phyloP scores from a whole-genome alignment of 306 rosid genomes.

The Rosa chinensis region DNA sequence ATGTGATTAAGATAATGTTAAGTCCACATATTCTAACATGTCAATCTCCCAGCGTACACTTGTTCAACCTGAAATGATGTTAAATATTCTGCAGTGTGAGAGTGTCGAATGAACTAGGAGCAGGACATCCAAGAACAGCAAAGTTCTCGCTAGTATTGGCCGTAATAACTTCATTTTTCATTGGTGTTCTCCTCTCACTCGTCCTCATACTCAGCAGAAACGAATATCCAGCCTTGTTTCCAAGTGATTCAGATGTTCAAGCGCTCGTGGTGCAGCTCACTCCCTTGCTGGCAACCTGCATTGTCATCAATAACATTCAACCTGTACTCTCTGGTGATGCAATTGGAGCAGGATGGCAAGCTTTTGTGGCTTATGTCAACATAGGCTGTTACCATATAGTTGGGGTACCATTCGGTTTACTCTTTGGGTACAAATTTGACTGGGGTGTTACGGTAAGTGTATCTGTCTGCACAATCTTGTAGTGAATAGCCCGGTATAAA shows the following conservation, averaged over 20 bases:
- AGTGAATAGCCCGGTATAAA: neutral
- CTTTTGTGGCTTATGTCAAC: constrained; percentile 66
- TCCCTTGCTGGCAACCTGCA: constrained; percentile 63
- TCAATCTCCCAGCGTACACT: neutral
- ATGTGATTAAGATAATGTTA: too few species aligned
- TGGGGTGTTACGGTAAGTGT: constrained; percentile 53
- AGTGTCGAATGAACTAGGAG: constrained; percentile 91
- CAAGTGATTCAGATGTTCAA: constrained; percentile 47
- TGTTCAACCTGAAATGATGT: neutral
- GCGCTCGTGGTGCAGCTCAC: constrained; percentile 54
- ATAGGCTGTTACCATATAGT: constrained; percentile 64
- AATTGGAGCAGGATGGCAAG: constrained; percentile 92
- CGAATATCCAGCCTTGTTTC: constrained; percentile 54
- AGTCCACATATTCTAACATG: too few species aligned
- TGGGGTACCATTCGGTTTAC: constrained; percentile 75
- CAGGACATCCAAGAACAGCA: constrained; percentile 80
- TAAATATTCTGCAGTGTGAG: constrained; percentile 58
- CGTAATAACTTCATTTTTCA: constrained; percentile 36
- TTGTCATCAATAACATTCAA: constrained; percentile 70
- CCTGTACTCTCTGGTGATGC: constrained; percentile 94
- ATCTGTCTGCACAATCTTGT: neutral
- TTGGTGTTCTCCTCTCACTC: constrained; percentile 40
- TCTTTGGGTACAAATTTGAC: constrained; percentile 49
- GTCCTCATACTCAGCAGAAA: constrained; percentile 39
- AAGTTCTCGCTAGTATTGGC: constrained; percentile 72